phyloP scores from a whole-genome alignment of 192 early-diverging fungal species.

The Entomortierella beljakovae region DNA sequence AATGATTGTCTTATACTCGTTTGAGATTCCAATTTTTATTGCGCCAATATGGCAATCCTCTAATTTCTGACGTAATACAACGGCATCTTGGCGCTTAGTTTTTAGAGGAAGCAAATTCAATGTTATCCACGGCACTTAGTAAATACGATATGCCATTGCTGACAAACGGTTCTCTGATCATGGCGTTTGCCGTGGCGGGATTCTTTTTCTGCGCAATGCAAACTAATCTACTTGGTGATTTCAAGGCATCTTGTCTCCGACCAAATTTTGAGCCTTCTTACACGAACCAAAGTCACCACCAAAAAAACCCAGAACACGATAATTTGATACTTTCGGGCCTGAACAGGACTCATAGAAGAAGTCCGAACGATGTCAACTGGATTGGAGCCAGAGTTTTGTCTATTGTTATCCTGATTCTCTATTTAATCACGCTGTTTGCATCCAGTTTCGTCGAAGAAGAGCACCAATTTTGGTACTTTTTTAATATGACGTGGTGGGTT shows the following conservation, averaged over 20 bases:
- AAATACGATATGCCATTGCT: slow-evolving; percentile 53
- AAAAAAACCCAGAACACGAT: no score
- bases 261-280: no score
- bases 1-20: no score
- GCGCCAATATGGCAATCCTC: no score
- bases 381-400: slow-evolving; percentile 9
- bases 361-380: slow-evolving; percentile 33
- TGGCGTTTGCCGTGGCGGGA: slow-evolving; percentile 41
- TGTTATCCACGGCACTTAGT: slow-evolving; percentile 50
- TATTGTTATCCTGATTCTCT: slow-evolving; percentile 54
- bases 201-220: slow-evolving; percentile 40
- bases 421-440: slow-evolving; percentile 67
- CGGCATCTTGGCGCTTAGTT: slow-evolving; percentile 45
- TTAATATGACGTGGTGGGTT: slow-evolving; percentile 70
- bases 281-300: no score
- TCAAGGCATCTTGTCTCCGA: slow-evolving; percentile 30
- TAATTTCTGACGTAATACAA: no score
- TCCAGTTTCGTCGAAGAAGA: slow-evolving; percentile 84
- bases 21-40: no score
- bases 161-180: slow-evolving; percentile 47
- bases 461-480: slow-evolving; percentile 80
- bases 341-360: background rate
- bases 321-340: background rate
- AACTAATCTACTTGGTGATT: slow-evolving; percentile 23
- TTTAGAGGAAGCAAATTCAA: slow-evolving; percentile 40